A percentile compares a stretch with the other conserved stretches of the same genome.
Evolutionary conservation across 306 rosid species (phyloP).

Genomic region (Cucurbita moschata): DNA sequence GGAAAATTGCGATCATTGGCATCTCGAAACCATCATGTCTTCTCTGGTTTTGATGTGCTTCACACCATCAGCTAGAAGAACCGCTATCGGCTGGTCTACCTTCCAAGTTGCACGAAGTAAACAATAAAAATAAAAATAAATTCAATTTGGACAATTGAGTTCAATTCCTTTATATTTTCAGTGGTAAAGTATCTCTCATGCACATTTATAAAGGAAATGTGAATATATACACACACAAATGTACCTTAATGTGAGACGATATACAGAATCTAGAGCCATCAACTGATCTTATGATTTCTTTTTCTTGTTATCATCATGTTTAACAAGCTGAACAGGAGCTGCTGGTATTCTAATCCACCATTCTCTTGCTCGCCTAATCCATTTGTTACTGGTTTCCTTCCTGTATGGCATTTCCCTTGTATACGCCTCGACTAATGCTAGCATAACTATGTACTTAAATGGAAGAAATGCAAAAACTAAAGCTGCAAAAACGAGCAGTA

Average conservation of each 20-base stretch:
- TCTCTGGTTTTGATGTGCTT: conserved; percentile 60
- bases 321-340: conserved; percentile 76
- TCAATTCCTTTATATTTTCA: no score
- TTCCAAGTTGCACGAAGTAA: no score
- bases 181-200: no score
- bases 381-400: conserved; percentile 51
- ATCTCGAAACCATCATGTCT: conserved; percentile 44
- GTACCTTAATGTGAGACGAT: background rate
- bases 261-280: background rate
- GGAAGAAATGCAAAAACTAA: conserved; percentile 60
- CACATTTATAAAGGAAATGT: no score
- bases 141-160: no score
- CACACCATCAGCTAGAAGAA: conserved; percentile 44
- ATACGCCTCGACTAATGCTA: conserved; percentile 45
- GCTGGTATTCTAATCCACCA: conserved; percentile 98
- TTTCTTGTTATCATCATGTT: conserved; percentile 50
- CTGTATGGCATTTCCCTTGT: conserved; percentile 79
- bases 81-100: no score
- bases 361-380: conserved; percentile 57
- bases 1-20: conserved; percentile 45
- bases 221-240: background rate
- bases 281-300: conserved; percentile 23
- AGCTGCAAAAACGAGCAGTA: conserved; percentile 43
- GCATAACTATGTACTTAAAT: conserved; percentile 28
- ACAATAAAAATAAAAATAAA: no score